These are phyloP conservation scores for Zanthoxylum bungeanum DNA, from an alignment of 345 rosid species.

Conservation along the genomic window DNA sequence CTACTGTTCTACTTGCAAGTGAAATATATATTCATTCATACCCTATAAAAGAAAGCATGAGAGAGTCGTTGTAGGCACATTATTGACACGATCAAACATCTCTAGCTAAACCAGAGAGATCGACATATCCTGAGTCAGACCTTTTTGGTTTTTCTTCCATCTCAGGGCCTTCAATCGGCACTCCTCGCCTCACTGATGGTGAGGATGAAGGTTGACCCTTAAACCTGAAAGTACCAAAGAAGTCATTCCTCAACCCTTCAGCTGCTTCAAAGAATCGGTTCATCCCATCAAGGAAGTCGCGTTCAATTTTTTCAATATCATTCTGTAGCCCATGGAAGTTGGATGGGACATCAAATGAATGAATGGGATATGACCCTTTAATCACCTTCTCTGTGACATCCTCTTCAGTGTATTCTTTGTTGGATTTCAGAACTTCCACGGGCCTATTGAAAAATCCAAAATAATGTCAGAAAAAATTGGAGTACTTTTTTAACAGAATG, in stretches of 20 bases:
- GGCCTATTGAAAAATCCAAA: slow-evolving; percentile 43
- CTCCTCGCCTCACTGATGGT: slow-evolving; percentile 37
- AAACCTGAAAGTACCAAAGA: slow-evolving; percentile 50
- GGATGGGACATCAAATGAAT: slow-evolving; percentile 40
- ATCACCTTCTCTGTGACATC: slow-evolving; percentile 65
- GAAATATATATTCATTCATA: background rate
- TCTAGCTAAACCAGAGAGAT: slow-evolving; percentile 57
- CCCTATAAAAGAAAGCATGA: background rate
- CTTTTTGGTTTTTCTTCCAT: slow-evolving; percentile 29
- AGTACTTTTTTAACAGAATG: background rate
- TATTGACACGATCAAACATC: too few species aligned
- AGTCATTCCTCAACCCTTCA: slow-evolving; percentile 59
- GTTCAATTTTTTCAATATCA: slow-evolving; percentile 65
- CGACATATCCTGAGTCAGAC: slow-evolving; percentile 35
- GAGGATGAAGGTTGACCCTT: slow-evolving; percentile 30
- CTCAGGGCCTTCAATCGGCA: slow-evolving; percentile 46
- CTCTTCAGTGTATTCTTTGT: slow-evolving; percentile 86
- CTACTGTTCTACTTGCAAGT: background rate
- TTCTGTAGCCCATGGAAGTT: slow-evolving; percentile 69
- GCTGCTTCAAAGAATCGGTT: slow-evolving; percentile 67
- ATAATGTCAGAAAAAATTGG: background rate
- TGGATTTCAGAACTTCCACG: slow-evolving; percentile 60
- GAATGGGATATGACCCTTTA: slow-evolving; percentile 27
- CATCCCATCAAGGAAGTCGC: slow-evolving; percentile 50
- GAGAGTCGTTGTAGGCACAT: background rate